These are phyloP conservation scores for Lactarius tabidus DNA, from an alignment of 768 basidiomycete species.

Conservation along the genomic window DNA sequence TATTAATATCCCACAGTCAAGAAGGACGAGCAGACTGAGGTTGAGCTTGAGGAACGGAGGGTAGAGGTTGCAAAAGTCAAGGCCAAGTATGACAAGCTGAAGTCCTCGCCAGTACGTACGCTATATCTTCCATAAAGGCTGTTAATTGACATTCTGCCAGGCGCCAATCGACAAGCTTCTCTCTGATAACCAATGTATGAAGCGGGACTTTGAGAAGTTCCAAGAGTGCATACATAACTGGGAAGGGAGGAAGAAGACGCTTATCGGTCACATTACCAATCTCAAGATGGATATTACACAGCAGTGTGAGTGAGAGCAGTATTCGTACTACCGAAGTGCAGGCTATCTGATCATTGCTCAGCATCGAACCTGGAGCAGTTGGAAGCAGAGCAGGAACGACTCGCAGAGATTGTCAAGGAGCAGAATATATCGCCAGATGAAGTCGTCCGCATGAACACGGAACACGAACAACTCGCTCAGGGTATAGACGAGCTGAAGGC, in stretches of 20 bases:
- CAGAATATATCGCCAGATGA: slow-evolving; percentile 94
- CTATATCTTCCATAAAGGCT: neutral
- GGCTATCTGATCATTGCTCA: slow-evolving; percentile 1
- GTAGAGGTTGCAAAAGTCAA: slow-evolving; percentile 45
- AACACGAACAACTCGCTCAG: slow-evolving; percentile 72
- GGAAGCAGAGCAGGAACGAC: slow-evolving; percentile 56
- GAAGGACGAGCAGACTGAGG: slow-evolving; percentile 65
- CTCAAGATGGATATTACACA: slow-evolving; percentile 61
- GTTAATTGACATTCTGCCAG: slow-evolving; percentile 19
- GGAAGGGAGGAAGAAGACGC: slow-evolving; percentile 62
- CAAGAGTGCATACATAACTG: slow-evolving; percentile 69
- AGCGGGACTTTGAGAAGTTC: slow-evolving; percentile 74
- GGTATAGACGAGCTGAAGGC: slow-evolving; percentile 73
- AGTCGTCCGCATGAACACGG: slow-evolving; percentile 84
- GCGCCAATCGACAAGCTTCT: slow-evolving; percentile 60
- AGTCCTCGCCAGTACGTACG: slow-evolving; percentile 53
- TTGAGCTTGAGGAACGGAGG: slow-evolving; percentile 57
- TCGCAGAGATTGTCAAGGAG: slow-evolving; percentile 64
- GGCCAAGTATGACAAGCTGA: slow-evolving; percentile 53
- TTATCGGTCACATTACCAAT: slow-evolving; percentile 60
- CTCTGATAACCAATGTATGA: slow-evolving; percentile 58
- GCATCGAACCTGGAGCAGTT: slow-evolving; percentile 53
- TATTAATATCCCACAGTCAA: slow-evolving; percentile 42
- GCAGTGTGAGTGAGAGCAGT: slow-evolving; percentile 42
- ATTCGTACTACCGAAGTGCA: neutral